Evolutionary conservation across 208 protist genomes (phyloP), one percentile per base, ranked within the genome.

Genomic region (Zelonia costaricensis): DNA sequence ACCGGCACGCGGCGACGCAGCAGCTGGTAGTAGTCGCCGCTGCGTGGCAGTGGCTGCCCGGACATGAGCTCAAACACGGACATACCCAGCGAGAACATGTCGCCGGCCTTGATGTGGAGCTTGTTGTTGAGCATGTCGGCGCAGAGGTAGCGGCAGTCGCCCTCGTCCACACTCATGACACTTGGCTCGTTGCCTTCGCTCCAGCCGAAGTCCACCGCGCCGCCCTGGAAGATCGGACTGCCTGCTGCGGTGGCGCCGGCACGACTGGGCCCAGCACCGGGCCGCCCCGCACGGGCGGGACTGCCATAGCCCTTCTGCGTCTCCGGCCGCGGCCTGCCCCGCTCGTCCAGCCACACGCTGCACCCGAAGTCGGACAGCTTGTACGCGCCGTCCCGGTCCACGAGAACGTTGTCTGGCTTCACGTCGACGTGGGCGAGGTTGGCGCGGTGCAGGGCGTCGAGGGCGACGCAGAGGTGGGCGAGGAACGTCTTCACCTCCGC

Each of bases 321-420:
- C 47, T 62, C 62, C 4, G 43, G 42, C 39, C 72, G 62, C 49
- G 84, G 84, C 9, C 78, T 69, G 22, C 85, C 88, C n/a, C 75
- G 54, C 10, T 82, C 76, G 58, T 85, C 86, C 4, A 94, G 61
- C 28, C 74, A 16, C 1, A 91, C 79, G 55, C 91, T 94, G 55
- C 94, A 92, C 16, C 95, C 95, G 71, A 98, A 97, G 66, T 98
- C 95, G 15, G 79, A 86, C 25, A 98, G 78, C 61, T 92, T 94
- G 69, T 97, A 90, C 31, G 63, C 61, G 1, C 82, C 87, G 20
- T 73, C 38, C 9, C 60, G 75, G 51, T 97, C 92, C 40, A 97
- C 69, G 12, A 98, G 68, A 1, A 97, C 69, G 66, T 98, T 98
- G 51, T 97, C 95, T 12, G 91, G 89, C 66, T 97, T 97, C 52